Evolutionary conservation across 1,139 yeast genomes (phyloP).

Genomic region (Wickerhamiella infanticola): DNA sequence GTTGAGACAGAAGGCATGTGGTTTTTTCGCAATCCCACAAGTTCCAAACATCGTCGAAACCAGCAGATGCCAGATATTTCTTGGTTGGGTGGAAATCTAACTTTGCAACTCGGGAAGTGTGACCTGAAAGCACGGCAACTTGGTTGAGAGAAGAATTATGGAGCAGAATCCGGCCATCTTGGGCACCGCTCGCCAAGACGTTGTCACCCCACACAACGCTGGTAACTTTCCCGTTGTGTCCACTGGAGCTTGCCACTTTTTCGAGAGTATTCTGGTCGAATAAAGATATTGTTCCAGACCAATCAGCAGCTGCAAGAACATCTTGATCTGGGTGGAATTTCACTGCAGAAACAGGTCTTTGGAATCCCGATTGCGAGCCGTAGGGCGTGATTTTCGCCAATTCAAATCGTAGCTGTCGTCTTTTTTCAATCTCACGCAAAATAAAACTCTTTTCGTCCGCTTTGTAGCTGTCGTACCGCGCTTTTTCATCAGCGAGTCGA

Average conservation of each 20-base stretch:
- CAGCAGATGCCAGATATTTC: constrained; percentile 45
- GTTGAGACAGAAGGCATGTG: constrained; percentile 42
- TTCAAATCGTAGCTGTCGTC: constrained; percentile 27
- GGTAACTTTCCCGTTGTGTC: constrained; percentile 48
- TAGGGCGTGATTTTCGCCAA: constrained; percentile 35
- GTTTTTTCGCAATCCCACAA: constrained; percentile 56
- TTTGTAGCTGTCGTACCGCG: constrained; percentile 14
- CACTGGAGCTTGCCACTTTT: constrained; percentile 15
- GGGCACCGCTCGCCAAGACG: constrained; percentile 48
- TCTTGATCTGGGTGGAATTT: constrained; percentile 29
- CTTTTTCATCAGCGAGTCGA: constrained; percentile 28
- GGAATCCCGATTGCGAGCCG: constrained; percentile 59
- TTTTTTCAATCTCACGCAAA: neutral
- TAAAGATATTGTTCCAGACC: constrained; percentile 62
- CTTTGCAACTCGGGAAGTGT: constrained; percentile 45
- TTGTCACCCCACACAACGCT: constrained; percentile 51
- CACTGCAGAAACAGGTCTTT: constrained; percentile 53
- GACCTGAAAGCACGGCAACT: constrained; percentile 24
- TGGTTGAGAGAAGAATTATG: constrained; percentile 15
- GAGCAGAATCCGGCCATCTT: constrained; percentile 42
- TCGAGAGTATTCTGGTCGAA: constrained; percentile 24
- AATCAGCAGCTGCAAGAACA: constrained; percentile 53
- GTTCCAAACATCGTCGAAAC: constrained; percentile 81
- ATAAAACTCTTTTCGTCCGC: constrained; percentile 17
- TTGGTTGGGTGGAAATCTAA: constrained; percentile 54